These are phyloP conservation scores for Eugenia klotzschiana DNA, from an alignment of 441 rosid species.

Conservation along the genomic window DNA sequence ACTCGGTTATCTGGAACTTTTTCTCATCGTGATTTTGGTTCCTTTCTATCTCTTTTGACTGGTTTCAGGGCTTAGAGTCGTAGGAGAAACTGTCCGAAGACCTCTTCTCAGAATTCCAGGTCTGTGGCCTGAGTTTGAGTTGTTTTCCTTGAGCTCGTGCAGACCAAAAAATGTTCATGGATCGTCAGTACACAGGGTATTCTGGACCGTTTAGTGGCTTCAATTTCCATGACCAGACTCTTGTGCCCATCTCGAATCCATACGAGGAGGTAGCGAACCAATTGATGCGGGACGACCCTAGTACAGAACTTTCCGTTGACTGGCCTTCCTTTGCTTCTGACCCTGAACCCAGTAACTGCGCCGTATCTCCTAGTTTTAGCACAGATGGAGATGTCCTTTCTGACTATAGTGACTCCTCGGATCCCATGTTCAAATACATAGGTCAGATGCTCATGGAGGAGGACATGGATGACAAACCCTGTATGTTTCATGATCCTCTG, in stretches of 20 bases:
- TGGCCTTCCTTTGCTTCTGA: background rate
- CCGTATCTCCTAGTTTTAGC: background rate
- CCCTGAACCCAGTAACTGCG: background rate
- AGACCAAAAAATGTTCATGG: slow-evolving; percentile 16
- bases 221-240: slow-evolving; percentile 10
- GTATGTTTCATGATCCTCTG: background rate
- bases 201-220: slow-evolving; percentile 15
- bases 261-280: background rate
- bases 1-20: background rate
- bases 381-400: background rate
- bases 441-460: slow-evolving; percentile 1
- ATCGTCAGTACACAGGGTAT: slow-evolving; percentile 17
- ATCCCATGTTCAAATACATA: background rate
- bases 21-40: background rate
- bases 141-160: background rate
- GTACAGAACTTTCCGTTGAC: background rate
- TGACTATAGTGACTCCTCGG: background rate
- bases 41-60: background rate
- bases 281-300: background rate
- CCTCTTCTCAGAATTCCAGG: background rate
- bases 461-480: background rate
- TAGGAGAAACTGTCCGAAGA: background rate
- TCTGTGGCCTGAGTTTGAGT: background rate
- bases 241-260: slow-evolving; percentile 11
- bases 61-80: background rate